Percentiles rank a stretch among this genome's conserved stretches.
Evolutionary conservation across 352 stramenopile genomes (phyloP).

Genomic region (Globisporangium carolinianum): DNA sequence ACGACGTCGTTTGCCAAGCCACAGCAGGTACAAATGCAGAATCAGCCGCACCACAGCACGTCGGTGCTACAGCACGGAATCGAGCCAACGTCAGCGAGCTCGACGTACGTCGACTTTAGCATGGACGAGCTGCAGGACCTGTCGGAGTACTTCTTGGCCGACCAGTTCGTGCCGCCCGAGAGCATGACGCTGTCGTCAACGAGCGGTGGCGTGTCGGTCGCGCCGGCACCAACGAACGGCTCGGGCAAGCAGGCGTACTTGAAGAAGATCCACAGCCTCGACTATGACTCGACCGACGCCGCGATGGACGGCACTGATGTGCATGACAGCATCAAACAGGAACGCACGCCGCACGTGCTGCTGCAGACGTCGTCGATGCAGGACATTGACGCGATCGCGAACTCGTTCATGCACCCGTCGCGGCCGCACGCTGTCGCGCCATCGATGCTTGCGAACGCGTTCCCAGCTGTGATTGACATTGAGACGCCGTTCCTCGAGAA

Average conservation of each 20-base stretch:
- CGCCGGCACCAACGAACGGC: not conserved
- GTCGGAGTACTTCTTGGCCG: constrained; percentile 63
- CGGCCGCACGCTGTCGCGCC: constrained; percentile 14
- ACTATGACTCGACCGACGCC: constrained; percentile 49
- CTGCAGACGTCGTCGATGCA: constrained; percentile 13
- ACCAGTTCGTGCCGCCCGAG: constrained; percentile 26
- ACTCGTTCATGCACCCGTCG: constrained; percentile 36
- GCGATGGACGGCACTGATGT: constrained; percentile 15
- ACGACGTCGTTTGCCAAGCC: constrained; percentile 38
- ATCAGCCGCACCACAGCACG: constrained; percentile 18
- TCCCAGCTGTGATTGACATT: constrained; percentile 61
- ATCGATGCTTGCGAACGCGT: constrained; percentile 13
- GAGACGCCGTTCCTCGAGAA: constrained; percentile 83
- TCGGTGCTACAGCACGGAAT: constrained; percentile 10
- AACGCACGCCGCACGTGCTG: constrained; percentile 11
- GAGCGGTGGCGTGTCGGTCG: not conserved
- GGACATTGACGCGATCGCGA: constrained; percentile 46
- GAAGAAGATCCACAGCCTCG: constrained; percentile 75
- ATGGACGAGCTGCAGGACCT: constrained; percentile 68
- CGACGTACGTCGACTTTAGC: constrained; percentile 50
- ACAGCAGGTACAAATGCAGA: constrained; percentile 17
- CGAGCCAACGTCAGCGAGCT: constrained; percentile 30
- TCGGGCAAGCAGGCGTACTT: constrained; percentile 20
- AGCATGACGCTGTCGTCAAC: not conserved
- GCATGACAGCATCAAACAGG: constrained; percentile 27